Percentiles rank a stretch among this genome's conserved stretches.
Evolutionary conservation across 805 yeast genomes (phyloP).

Genomic region (Ogataea polymorpha): DNA sequence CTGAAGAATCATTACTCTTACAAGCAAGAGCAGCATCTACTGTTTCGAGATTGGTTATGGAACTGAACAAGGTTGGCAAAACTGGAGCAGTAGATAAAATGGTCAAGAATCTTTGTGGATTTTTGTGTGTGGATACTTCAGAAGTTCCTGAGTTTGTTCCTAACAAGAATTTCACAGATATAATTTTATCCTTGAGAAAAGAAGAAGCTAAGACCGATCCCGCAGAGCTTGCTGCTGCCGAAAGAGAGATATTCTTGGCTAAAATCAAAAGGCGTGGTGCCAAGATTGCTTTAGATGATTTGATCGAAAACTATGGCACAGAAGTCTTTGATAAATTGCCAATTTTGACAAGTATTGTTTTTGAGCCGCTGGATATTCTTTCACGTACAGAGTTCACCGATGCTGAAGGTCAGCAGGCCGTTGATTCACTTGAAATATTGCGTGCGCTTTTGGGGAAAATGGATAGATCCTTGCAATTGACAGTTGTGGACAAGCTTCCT

Average conservation of each 20-base stretch:
- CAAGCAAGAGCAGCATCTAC: constrained; percentile 73
- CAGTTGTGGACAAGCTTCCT: constrained; percentile 53
- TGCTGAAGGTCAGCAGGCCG: constrained; percentile 67
- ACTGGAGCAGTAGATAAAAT: constrained; percentile 82
- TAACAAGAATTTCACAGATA: constrained; percentile 49
- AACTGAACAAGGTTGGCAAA: constrained; percentile 56
- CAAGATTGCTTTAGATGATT: constrained; percentile 57
- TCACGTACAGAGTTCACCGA: constrained; percentile 34
- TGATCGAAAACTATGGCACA: constrained; percentile 52
- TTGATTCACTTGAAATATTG: constrained; percentile 82
- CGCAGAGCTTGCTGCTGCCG: constrained; percentile 56
- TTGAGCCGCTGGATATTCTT: constrained; percentile 53
- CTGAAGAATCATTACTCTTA: constrained; percentile 61
- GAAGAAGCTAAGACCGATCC: constrained; percentile 70
- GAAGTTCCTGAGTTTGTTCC: constrained; percentile 91
- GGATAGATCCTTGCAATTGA: constrained; percentile 43
- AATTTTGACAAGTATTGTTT: constrained; percentile 59
- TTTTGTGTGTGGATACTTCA: constrained; percentile 90
- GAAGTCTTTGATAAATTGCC: constrained; percentile 60
- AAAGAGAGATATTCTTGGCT: constrained; percentile 67
- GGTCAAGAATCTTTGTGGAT: constrained; percentile 85
- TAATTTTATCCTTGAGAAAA: constrained; percentile 70
- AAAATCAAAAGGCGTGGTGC: constrained; percentile 85
- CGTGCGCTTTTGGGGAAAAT: constrained; percentile 70
- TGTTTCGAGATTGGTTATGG: constrained; percentile 59